Evolutionary conservation across 129 eudicot genomes (phyloP), one percentile per base, ranked within the genome.

Genomic region (Flaveria sonorensis): DNA sequence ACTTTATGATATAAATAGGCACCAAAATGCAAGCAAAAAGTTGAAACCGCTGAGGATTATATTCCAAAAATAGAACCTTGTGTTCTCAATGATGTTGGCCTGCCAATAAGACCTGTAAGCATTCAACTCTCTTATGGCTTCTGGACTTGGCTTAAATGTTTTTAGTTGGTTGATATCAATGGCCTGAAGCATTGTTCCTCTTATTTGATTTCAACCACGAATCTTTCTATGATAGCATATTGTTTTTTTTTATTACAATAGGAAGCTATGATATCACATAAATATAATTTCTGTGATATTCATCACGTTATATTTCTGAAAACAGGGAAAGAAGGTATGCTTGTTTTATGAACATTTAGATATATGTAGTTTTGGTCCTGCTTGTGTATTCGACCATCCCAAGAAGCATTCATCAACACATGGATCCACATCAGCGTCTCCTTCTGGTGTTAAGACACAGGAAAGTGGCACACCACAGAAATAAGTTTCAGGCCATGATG

Each of bases 61-160:
- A 8, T 53, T 24, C 52, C 77, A 19, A 82, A 70, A 82, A 53
- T 78, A 56, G 79, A 73, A 24, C 57, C 72, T 21, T 68, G 76
- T 57, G 70, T 28, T 40, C 85, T 89, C 32, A 85, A 63, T 78
- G 89, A 87, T 15, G 72, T 81, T 63, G 89, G 88, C 75, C 82
- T 89, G 68, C 91, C 95, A 45, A 55, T 89, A 36, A 87, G 91
- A 83, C 91, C 91, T 78, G 96, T 87, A 87, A 80, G 96, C 81
- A 75, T 43, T 11, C 51, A 63, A 51, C 20, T 21, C 28, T 69
- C 75, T 15, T 36, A 36, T 36, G 40, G 40, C 8, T 36, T 36
- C 40, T 36, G 40, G 40, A 36, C 40, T 36, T 36, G 40, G 40
- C 7, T 36, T 5, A 36, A 36, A 36, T 36, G 39, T 36, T 36